These are phyloP conservation scores for Parachaetomium inaequale DNA, from an alignment of 495 filamentous ascomycete species.

Conservation along the genomic window DNA sequence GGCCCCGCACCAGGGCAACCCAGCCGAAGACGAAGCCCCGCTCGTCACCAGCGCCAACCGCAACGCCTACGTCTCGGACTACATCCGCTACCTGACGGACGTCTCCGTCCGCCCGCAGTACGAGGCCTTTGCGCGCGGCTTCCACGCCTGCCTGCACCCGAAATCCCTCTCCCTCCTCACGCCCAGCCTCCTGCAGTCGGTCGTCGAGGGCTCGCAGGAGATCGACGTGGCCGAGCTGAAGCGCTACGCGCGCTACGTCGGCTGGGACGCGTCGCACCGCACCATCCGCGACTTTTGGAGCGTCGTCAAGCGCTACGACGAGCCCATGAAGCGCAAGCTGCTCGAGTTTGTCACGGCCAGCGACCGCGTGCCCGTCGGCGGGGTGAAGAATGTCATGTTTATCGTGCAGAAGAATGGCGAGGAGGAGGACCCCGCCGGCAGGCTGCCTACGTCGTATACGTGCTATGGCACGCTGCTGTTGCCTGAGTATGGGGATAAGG, in stretches of 20 bases:
- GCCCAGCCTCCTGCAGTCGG: conserved; percentile 62
- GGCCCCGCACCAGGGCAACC: conserved; percentile 33
- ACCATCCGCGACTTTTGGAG: conserved; percentile 80
- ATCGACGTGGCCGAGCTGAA: conserved; percentile 72
- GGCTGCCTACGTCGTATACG: conserved; percentile 77
- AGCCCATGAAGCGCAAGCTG: conserved; percentile 65
- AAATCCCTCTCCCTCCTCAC: conserved; percentile 69
- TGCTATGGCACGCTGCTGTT: conserved; percentile 85
- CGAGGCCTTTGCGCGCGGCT: conserved; percentile 76
- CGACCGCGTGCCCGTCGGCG: conserved; percentile 83
- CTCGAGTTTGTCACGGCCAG: conserved; percentile 94
- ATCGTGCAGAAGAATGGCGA: conserved; percentile 75
- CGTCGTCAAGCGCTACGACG: conserved; percentile 63
- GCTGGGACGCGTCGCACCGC: conserved; percentile 63
- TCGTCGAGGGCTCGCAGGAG: conserved; percentile 77
- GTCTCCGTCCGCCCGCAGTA: conserved; percentile 74
- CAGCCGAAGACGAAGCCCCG: conserved; percentile 45
- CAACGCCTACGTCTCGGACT: conserved; percentile 75
- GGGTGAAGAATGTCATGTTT: conserved; percentile 75
- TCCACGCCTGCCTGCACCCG: conserved; percentile 68
- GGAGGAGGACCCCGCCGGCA: conserved; percentile 48
- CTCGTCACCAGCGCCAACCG: conserved; percentile 75
- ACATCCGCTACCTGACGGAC: conserved; percentile 79
- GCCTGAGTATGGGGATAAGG: conserved; percentile 71
- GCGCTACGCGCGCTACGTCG: conserved; percentile 68